Evolutionary conservation across 2,329 filamentous ascomycete genomes (phyloP).

Genomic region (Penicillium sclerotiorum): DNA sequence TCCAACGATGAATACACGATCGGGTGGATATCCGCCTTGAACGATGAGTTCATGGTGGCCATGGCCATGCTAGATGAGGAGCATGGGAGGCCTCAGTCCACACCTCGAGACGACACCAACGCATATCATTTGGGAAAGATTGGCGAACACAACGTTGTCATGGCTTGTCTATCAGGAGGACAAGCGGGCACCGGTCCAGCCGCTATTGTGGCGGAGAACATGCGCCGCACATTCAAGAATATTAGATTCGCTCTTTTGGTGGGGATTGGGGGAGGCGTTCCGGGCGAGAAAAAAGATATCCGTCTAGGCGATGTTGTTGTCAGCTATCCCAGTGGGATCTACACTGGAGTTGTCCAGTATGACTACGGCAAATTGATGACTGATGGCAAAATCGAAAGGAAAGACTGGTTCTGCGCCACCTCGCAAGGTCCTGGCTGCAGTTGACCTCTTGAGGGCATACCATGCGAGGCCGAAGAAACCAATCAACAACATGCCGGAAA

Average conservation of each 20-base stretch:
- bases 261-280: constrained; percentile 1
- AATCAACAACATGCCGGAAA: no score
- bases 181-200: neutral
- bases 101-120: neutral
- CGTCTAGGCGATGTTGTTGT: constrained; percentile 7
- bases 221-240: neutral
- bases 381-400: neutral
- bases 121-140: neutral
- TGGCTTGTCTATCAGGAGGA: neutral
- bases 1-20: no score
- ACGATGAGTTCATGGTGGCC: neutral
- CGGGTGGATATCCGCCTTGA: neutral
- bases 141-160: constrained; percentile 2
- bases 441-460: no score
- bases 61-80: neutral
- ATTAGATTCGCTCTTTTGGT: neutral
- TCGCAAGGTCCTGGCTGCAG: no score
- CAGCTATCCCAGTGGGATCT: neutral
- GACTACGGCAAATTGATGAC: neutral
- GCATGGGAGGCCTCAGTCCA: no score
- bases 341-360: neutral
- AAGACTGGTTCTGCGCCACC: neutral
- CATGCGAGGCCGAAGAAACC: no score
- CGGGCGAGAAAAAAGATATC: neutral
- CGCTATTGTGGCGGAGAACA: neutral